Conservation (phyloP, 805 yeast genomes). For the Candida tallmaniae region DNA sequence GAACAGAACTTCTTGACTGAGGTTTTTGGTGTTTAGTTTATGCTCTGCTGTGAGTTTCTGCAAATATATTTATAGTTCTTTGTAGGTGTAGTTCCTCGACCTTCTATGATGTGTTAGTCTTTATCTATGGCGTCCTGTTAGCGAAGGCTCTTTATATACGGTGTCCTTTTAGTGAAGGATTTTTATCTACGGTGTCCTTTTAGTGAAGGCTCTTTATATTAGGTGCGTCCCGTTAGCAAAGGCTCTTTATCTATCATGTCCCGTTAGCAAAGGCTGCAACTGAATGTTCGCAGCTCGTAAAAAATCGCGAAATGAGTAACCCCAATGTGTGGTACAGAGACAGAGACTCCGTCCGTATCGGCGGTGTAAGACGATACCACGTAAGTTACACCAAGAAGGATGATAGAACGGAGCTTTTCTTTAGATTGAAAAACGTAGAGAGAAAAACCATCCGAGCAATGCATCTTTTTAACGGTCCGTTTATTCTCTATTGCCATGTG, state of each 20-base stretch:
- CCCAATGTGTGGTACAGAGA: constrained; percentile 34
- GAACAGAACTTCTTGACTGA: constrained; percentile 83
- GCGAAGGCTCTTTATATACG: too few relatives aligned
- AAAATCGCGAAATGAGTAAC: constrained; percentile 7
- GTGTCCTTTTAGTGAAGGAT: too few relatives aligned
- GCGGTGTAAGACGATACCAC: constrained; percentile 34
- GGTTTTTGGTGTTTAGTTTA: constrained; percentile 43
- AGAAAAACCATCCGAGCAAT: constrained; percentile 34
- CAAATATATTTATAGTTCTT: constrained; percentile 1
- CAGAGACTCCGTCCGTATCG: constrained; percentile 28
- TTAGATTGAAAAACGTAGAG: constrained; percentile 38
- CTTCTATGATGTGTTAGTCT: too few relatives aligned
- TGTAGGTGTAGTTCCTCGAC: too few relatives aligned
- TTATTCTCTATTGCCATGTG: constrained; percentile 41
- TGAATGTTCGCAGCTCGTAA: too few relatives aligned
- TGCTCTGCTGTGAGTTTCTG: background rate
- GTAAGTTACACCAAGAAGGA: constrained; percentile 22
- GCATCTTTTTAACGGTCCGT: constrained; percentile 40
- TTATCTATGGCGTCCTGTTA: too few relatives aligned
- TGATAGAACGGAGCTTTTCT: constrained; percentile 18
- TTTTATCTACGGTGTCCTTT: too few relatives aligned
- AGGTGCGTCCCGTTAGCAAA: too few relatives aligned
- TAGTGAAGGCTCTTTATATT: too few relatives aligned
- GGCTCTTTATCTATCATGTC: too few relatives aligned
- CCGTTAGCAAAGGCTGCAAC: too few relatives aligned